phyloP scores from a whole-genome alignment of 2,329 filamentous ascomycete species.

The Aspergillus pseudonomiae region DNA sequence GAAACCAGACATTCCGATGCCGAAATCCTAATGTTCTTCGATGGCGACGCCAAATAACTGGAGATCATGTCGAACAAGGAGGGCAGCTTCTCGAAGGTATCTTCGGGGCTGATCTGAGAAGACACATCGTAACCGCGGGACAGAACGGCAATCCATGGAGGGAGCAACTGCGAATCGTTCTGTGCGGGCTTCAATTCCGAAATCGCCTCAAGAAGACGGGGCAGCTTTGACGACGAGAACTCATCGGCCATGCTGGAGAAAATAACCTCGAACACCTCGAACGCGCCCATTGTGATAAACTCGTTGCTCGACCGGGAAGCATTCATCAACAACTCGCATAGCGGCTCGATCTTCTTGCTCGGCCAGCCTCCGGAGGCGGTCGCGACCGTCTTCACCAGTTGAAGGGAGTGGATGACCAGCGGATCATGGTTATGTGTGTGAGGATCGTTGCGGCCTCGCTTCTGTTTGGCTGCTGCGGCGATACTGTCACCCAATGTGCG shows the following conservation, averaged over 20 bases:
- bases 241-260: slow-evolving; percentile 90
- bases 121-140: slow-evolving; percentile 94
- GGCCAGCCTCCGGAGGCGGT: slow-evolving; percentile 91
- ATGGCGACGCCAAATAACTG: slow-evolving; percentile 80
- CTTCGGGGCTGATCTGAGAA: slow-evolving; percentile 82
- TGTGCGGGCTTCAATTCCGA: slow-evolving; percentile 86
- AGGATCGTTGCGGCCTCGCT: slow-evolving; percentile 55
- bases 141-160: slow-evolving; percentile 94
- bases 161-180: slow-evolving; percentile 91
- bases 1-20: slow-evolving; percentile 94
- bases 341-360: slow-evolving; percentile 87
- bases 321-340: slow-evolving; percentile 85
- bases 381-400: slow-evolving; percentile 88
- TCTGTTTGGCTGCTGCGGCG: slow-evolving; percentile 67
- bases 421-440: slow-evolving; percentile 70
- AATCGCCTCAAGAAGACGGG: slow-evolving; percentile 86
- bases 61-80: slow-evolving; percentile 80
- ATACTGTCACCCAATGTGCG: slow-evolving; percentile 74
- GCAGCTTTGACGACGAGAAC: slow-evolving; percentile 84
- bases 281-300: slow-evolving; percentile 93
- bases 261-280: slow-evolving; percentile 97
- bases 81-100: slow-evolving; percentile 89
- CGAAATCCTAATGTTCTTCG: slow-evolving; percentile 90
- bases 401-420: slow-evolving; percentile 84
- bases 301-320: slow-evolving; percentile 92